Percentiles rank a stretch among this genome's conserved stretches.
Conservation (phyloP, 148 eudicot species). For the Chenopodium suecicum region DNA sequence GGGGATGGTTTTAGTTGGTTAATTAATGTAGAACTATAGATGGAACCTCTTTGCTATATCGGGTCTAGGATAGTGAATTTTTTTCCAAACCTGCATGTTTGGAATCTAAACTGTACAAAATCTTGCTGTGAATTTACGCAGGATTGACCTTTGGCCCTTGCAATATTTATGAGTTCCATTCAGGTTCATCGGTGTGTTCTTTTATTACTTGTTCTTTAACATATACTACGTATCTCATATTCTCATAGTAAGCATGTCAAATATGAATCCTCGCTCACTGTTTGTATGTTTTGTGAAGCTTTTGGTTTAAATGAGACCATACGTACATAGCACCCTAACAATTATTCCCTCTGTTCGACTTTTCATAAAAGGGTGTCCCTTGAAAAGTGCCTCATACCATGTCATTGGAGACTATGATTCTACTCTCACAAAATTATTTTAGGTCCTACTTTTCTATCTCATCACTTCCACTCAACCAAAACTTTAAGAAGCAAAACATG, state of each 20-base stretch:
- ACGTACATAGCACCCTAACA: too few relatives aligned
- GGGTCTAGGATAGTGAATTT: constrained; percentile 3
- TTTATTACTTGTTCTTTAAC: background rate
- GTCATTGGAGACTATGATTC: too few relatives aligned
- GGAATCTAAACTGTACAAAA: constrained; percentile 26
- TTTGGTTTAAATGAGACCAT: too few relatives aligned
- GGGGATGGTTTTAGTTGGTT: constrained; percentile 14
- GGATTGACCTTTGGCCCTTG: constrained; percentile 17
- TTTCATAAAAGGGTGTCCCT: too few relatives aligned
- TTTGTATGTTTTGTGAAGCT: background rate
- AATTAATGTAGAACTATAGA: constrained; percentile 12
- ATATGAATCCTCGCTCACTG: background rate
- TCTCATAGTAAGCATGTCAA: background rate
- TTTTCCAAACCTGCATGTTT: constrained; percentile 7
- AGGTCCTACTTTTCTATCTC: too few relatives aligned
- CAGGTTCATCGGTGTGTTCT: background rate
- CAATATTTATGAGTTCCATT: background rate
- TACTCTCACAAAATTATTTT: too few relatives aligned
- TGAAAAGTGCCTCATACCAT: too few relatives aligned
- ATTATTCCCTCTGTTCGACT: too few relatives aligned
- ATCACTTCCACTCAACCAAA: too few relatives aligned
- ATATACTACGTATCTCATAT: background rate
- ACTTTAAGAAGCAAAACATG: too few relatives aligned
- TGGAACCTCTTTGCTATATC: background rate
- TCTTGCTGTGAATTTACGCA: constrained; percentile 12